phyloP scores from a whole-genome alignment of 176 grass and related monocot genomes.

The Canna indica region DNA sequence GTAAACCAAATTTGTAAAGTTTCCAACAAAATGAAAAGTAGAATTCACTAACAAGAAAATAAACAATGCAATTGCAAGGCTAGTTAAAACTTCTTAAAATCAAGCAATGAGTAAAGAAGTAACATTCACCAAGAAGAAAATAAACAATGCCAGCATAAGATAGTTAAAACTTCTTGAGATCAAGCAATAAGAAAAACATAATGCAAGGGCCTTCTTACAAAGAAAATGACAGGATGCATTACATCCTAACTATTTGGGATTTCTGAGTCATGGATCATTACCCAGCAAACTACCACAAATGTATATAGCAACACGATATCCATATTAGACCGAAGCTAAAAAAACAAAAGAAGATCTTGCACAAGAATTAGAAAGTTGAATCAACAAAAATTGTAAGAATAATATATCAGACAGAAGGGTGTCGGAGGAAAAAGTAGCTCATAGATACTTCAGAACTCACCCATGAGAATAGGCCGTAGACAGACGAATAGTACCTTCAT shows the following conservation, averaged over 20 bases:
- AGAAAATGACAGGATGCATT: neutral
- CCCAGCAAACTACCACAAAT: no score
- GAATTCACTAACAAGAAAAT: neutral
- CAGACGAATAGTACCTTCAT: constrained; percentile 22
- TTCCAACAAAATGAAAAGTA: neutral
- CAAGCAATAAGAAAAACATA: neutral
- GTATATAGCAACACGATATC: no score
- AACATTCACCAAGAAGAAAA: neutral
- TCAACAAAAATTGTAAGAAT: no score
- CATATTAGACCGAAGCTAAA: no score
- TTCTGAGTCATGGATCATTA: no score
- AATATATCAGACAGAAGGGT: neutral
- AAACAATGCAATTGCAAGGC: neutral
- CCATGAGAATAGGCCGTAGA: constrained; percentile 61
- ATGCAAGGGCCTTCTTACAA: neutral
- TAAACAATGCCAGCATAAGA: neutral
- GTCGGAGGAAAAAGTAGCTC: neutral
- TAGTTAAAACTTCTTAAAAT: neutral
- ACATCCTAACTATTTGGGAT: no score
- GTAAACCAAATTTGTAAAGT: neutral
- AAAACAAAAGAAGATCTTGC: no score
- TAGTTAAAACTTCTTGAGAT: neutral
- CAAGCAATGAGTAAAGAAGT: neutral
- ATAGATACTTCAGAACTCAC: constrained; percentile 16
- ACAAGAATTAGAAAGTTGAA: no score